A percentile compares a stretch with the other conserved stretches of the same genome.
Conservation (phyloP, 2,329 filamentous ascomycete species). For the Clarireedia paspali region DNA sequence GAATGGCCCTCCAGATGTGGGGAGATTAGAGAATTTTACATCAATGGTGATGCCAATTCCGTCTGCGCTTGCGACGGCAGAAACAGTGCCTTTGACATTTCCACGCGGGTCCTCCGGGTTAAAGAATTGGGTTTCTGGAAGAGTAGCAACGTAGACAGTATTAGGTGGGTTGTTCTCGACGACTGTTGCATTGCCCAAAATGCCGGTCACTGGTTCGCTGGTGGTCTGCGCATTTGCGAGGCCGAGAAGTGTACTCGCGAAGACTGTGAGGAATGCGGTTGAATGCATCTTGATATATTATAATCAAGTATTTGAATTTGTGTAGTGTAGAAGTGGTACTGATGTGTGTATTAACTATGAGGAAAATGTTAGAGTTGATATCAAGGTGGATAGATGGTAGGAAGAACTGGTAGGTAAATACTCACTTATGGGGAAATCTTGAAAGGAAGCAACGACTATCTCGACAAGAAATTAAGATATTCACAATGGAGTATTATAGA, state of each 20-base stretch:
- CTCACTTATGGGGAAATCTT: neutral
- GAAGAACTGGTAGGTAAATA: neutral
- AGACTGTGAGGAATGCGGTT: neutral
- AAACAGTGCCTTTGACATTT: slow-evolving; percentile 48
- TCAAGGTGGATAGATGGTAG: neutral
- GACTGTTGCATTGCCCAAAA: slow-evolving; percentile 41
- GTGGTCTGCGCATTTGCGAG: slow-evolving; percentile 16
- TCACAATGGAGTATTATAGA: neutral
- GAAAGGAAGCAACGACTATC: slow-evolving; percentile 1
- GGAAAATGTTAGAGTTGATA: neutral
- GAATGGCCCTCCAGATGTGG: slow-evolving; percentile 50
- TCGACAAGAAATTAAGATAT: neutral
- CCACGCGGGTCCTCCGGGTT: slow-evolving; percentile 39
- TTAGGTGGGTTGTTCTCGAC: slow-evolving; percentile 49
- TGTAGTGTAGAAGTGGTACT: neutral
- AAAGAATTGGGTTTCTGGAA: slow-evolving; percentile 41
- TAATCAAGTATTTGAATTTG: neutral
- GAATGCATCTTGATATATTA: slow-evolving; percentile 9
- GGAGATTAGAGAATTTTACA: slow-evolving; percentile 51
- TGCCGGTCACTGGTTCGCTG: slow-evolving; percentile 21
- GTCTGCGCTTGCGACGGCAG: slow-evolving; percentile 37
- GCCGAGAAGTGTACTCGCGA: slow-evolving; percentile 5
- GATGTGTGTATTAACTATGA: neutral
- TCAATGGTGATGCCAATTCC: slow-evolving; percentile 49
- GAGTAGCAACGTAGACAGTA: slow-evolving; percentile 45